Evolutionary conservation across 1,139 yeast species (phyloP), one percentile per base, ranked within the genome.

Genomic region (Diutina ranongensis): DNA sequence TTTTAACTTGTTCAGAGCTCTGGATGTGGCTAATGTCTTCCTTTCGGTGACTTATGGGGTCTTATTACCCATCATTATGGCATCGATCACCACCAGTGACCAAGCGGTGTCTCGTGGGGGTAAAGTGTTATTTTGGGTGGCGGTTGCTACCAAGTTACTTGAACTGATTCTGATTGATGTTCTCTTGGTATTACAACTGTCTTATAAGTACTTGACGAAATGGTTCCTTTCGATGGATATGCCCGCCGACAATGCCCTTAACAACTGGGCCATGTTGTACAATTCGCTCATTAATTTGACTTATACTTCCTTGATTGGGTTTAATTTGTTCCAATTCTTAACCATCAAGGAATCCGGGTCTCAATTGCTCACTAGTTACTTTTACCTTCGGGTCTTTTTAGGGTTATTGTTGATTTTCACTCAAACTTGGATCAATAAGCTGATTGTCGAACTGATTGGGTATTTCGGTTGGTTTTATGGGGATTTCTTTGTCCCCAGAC

Each of bases 401-500:
- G 87, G 88, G 2, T 49, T 58, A 0, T 62, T 74, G 52, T 64
- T 83, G 44, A 67, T 83, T 19, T 57, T 72, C 10, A 67, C 87
- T 40, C 95, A 85, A 56, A 59, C 74, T 25, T 80, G 89, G 85
- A 83, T 88, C 36, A 79, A 83, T 53, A 58, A 71, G 34, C 83
- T 88, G 16, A 83, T 85, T 40, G 72, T 80, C 52, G 78, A 78
- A 47, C 81, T 86, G 51, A 78, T 85, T 53, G 94, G 94, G 3
- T 84, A 83, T 51, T 84, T 82, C 60, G 94, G 95, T 15, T 85
- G 94, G 94, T 85, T 84, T 57, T 85, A 83, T 58, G 95, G 95
- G 49, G 95, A 85, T 59, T 85, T 85, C 62, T 85, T 85, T 60
- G 69, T 83, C 52, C 81, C 85, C 33, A 49, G 49, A 41, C 57